These are phyloP conservation scores for Chrysoporthe puriensis DNA, from an alignment of 2,329 filamentous ascomycete genomes.

Conservation along the genomic window DNA sequence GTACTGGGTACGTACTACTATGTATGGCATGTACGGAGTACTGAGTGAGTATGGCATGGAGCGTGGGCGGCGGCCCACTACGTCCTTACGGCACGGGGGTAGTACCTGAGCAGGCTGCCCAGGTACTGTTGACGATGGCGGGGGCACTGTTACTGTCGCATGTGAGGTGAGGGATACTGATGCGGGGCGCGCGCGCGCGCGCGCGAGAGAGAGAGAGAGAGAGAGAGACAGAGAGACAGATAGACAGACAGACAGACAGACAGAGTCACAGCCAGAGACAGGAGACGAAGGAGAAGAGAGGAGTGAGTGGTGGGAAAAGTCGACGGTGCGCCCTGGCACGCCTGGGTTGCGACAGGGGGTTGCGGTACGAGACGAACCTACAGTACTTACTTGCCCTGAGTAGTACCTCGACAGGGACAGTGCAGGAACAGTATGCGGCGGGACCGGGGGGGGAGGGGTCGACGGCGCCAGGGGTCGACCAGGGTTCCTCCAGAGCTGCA, in stretches of 20 bases:
- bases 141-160: neutral
- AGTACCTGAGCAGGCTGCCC: too few relatives aligned
- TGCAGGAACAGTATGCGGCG: neutral
- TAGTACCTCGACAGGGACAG: neutral
- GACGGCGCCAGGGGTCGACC: constrained; percentile 1
- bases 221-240: too few relatives aligned
- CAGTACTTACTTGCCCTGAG: neutral
- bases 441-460: neutral
- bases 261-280: neutral
- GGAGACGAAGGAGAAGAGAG: neutral
- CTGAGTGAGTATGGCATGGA: too few relatives aligned
- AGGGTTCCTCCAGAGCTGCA: neutral
- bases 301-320: constrained; percentile 3
- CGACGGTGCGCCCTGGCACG: neutral
- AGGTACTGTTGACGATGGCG: neutral
- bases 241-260: too few relatives aligned
- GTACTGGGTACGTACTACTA: too few relatives aligned
- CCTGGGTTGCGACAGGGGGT: neutral
- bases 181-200: neutral
- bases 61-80: too few relatives aligned
- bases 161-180: neutral
- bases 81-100: too few relatives aligned
- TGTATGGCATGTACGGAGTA: too few relatives aligned
- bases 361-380: constrained; percentile 4
- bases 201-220: too few relatives aligned